These are phyloP conservation scores for Decorospora gaudefroyi DNA, from an alignment of 2,329 filamentous ascomycete genomes.

Conservation along the genomic window DNA sequence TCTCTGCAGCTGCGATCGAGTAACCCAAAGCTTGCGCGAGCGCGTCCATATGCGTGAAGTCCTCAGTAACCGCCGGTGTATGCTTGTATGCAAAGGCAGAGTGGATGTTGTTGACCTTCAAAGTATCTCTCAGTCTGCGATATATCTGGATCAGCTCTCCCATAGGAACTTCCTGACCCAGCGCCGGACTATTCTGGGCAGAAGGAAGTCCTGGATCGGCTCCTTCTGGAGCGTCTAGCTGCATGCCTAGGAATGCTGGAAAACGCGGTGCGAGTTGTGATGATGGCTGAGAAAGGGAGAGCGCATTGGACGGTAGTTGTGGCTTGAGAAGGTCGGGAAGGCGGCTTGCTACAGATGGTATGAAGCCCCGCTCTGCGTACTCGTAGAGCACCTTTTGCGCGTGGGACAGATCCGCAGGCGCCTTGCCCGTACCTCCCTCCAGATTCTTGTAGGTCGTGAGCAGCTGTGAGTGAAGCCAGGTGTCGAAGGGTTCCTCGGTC, in stretches of 20 bases:
- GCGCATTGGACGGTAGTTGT: conserved; percentile 21
- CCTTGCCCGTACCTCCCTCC: conserved; percentile 33
- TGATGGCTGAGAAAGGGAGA: conserved; percentile 11
- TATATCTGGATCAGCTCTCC: conserved; percentile 60
- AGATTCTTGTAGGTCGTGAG: conserved; percentile 58
- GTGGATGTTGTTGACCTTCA: conserved; percentile 56
- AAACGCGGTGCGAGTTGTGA: conserved; percentile 27
- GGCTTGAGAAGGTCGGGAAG: conserved; percentile 45
- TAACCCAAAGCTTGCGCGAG: conserved; percentile 73
- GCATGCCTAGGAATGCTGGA: conserved; percentile 35
- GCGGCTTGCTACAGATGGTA: conserved; percentile 54
- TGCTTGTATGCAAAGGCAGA: conserved; percentile 54
- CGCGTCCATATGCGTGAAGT: conserved; percentile 60
- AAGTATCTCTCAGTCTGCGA: conserved; percentile 59
- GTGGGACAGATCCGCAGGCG: conserved; percentile 32
- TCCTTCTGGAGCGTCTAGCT: conserved; percentile 32
- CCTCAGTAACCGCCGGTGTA: conserved; percentile 50
- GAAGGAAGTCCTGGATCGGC: conserved; percentile 29
- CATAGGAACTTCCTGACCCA: conserved; percentile 36
- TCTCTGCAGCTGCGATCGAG: conserved; percentile 86
- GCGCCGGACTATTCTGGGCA: conserved; percentile 26
- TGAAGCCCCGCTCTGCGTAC: conserved; percentile 57
- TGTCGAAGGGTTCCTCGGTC: conserved; percentile 62
- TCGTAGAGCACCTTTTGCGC: conserved; percentile 57
- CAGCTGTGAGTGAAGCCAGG: conserved; percentile 67